Base-by-base conservation (phyloP, 148 eudicot genomes). In the Fagopyrum homotropicum region DNA sequence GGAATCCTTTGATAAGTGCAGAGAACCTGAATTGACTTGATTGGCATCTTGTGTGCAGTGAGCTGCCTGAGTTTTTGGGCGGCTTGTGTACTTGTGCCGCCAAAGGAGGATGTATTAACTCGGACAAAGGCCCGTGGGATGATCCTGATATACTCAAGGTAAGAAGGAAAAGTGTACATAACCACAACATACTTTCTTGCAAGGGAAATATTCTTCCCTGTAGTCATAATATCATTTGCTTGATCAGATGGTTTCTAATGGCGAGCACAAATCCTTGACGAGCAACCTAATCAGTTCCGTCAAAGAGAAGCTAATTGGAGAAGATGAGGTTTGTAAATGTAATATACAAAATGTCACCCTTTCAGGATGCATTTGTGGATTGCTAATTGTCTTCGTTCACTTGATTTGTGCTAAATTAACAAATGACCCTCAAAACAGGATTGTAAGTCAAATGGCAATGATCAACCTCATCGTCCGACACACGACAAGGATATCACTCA, bases 81-180 rank as follows among this genome's bases (percentile, higher is more conserved):
- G 96, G 98, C 59, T 83, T 85, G 11, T 93, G 98, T 76, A 93
- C 86, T 64, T 93, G 98, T 77, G 85, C 87, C 7, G 88, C 83
- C 69, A 82, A 88, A 74, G 98, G 92, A 15, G 96, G 98, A 60
- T 93, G 98, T 75, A 80, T 90, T 88, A 83, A 82, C 56, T 93
- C 98, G 45, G 96, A 93, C 78, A 93, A 91, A 74, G 96, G 98
- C 60, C 98, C 98, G 30, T 93, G 98, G 98, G 89, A 91, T 77
- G 92, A 93, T 75, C 83, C 90, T 40, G 93, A 89, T 68, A 86
- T 89, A 64, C 78, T 93, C 85, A 90, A 90, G 96, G 98, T 93
- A 48, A 17, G 19, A 17, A n/a, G 11, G 26, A 35, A 29, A 5
- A 30, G 5, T 52, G 48, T 4, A 17, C 26, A 59, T 4, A 16